Evolutionary conservation across 1,139 yeast genomes (phyloP).

Genomic region (Hyphopichia khmerensis): DNA sequence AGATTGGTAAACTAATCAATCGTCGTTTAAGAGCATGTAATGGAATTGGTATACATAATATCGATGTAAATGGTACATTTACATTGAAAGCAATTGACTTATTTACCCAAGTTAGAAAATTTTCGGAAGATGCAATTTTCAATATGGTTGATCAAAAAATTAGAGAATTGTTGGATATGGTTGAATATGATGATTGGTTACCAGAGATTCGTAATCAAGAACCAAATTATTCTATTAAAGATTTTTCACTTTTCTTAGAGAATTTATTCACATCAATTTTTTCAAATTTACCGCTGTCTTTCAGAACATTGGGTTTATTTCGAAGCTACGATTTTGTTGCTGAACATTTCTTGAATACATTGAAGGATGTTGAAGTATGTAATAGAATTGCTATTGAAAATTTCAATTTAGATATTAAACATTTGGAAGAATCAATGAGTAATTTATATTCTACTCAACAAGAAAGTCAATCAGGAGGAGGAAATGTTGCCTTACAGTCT

Average conservation of each 20-base stretch:
- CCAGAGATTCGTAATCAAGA: constrained; percentile 47
- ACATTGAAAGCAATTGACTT: constrained; percentile 43
- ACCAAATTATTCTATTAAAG: constrained; percentile 76
- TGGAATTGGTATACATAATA: constrained; percentile 46
- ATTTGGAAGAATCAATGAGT: constrained; percentile 42
- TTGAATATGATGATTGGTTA: constrained; percentile 80
- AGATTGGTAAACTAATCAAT: constrained; percentile 50
- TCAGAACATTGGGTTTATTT: constrained; percentile 75
- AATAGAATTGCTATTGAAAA: constrained; percentile 43
- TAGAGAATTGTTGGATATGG: constrained; percentile 76
- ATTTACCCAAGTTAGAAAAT: constrained; percentile 63
- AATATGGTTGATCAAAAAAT: constrained; percentile 78
- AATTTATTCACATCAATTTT: constrained; percentile 88
- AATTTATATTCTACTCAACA: constrained; percentile 23
- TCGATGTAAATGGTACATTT: constrained; percentile 38
- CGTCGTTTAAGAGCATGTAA: constrained; percentile 51
- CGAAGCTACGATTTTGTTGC: constrained; percentile 87
- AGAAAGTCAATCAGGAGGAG: constrained; percentile 13
- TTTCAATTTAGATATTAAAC: constrained; percentile 42
- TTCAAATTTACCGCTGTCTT: constrained; percentile 74
- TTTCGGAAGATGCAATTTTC: constrained; percentile 80
- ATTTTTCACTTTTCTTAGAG: constrained; percentile 84
- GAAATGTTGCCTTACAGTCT: constrained; percentile 40
- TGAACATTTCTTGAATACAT: constrained; percentile 60
- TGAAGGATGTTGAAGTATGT: constrained; percentile 48